Evolutionary conservation across 139 green algal genomes (phyloP).

Genomic region (Diplosphaera chodatii): DNA sequence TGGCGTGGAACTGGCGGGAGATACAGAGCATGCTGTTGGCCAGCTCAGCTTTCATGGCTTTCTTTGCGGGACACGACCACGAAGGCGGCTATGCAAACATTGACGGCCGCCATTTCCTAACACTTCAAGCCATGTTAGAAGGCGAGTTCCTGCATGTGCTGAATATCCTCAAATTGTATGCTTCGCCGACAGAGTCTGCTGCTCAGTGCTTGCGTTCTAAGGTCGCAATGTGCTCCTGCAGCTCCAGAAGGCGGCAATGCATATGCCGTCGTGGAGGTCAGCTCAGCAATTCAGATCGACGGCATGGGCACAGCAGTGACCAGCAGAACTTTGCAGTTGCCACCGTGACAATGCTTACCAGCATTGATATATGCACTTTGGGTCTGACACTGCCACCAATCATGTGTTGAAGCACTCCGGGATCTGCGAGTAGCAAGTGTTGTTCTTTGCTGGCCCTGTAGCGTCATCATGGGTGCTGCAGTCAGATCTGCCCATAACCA

Average conservation of each 20-base stretch:
- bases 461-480: no score
- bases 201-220: no score
- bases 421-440: no score
- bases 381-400: no score
- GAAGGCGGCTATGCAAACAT: slow-evolving; percentile 27
- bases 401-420: no score
- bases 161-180: no score
- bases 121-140: slow-evolving; percentile 52
- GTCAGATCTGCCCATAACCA: no score
- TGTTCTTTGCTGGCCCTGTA: no score
- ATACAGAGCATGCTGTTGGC: slow-evolving; percentile 25
- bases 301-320: not conserved
- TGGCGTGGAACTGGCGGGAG: slow-evolving; percentile 49
- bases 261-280: not conserved
- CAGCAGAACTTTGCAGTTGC: not conserved
- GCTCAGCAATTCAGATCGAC: not conserved
- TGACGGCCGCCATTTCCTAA: slow-evolving; percentile 41
- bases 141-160: no score
- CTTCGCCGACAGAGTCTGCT: no score
- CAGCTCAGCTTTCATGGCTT: slow-evolving; percentile 19
- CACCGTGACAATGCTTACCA: no score
- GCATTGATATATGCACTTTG: no score
- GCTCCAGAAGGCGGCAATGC: not conserved
- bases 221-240: not conserved
- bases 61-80: slow-evolving; percentile 58